These are phyloP conservation scores for Cladorrhinum sp. DNA, from an alignment of 2,329 filamentous ascomycete species.

Conservation along the genomic window DNA sequence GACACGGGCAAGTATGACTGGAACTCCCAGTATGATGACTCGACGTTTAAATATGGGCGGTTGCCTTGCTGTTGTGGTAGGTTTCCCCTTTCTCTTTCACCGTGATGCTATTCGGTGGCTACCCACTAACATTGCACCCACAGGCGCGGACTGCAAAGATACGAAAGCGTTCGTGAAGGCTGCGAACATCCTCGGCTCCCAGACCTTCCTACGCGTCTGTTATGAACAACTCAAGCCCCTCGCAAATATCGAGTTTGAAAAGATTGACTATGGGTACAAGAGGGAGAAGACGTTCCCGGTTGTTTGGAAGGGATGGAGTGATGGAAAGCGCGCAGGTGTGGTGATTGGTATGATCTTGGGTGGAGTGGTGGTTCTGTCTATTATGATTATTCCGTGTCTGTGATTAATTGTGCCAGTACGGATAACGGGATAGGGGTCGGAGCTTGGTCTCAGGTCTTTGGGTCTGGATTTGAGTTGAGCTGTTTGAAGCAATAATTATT, in stretches of 20 bases:
- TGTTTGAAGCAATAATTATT: too few species aligned
- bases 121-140: not conserved
- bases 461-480: too few species aligned
- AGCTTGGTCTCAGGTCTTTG: too few species aligned
- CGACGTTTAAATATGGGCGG: not conserved
- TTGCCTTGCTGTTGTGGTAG: constrained; percentile 6
- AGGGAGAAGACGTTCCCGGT: not conserved
- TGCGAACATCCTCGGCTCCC: constrained; percentile 3
- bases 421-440: too few species aligned
- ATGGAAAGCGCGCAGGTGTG: not conserved
- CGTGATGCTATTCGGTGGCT: not conserved
- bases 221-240: constrained; percentile 2
- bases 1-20: constrained; percentile 3
- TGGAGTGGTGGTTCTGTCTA: not conserved
- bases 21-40: constrained; percentile 5
- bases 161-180: constrained; percentile 4
- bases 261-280: constrained; percentile 5
- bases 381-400: not conserved
- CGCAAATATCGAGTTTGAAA: constrained; percentile 4
- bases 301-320: not conserved
- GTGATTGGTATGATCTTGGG: constrained; percentile 1
- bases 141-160: constrained; percentile 4
- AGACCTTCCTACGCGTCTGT: constrained; percentile 3
- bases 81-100: not conserved
- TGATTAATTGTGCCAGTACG: too few species aligned